phyloP scores from a whole-genome alignment of 2,329 filamentous ascomycete species.

The Canariomyces notabilis region DNA sequence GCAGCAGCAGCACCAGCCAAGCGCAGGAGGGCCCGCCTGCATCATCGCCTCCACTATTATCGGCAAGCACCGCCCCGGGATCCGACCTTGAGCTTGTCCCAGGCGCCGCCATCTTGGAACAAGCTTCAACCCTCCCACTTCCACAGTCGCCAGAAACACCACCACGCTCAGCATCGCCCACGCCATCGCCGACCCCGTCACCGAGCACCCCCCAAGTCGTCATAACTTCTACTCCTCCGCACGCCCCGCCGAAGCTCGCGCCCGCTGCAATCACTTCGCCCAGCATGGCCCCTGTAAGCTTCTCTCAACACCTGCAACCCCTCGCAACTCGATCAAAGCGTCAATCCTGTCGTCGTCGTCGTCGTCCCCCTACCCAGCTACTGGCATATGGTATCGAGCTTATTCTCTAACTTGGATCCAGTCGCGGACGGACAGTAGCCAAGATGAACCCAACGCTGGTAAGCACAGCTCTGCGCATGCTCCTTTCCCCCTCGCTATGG shows the following conservation, averaged over 20 bases:
- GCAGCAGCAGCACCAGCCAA: conserved; percentile 23
- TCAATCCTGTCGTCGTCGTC: no score
- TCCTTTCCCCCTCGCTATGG: background rate
- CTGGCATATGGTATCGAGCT: no score
- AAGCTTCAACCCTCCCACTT: conserved; percentile 27
- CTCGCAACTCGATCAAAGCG: no score
- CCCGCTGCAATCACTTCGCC: conserved; percentile 25
- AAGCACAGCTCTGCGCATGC: conserved; percentile 24
- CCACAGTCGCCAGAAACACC: conserved; percentile 23
- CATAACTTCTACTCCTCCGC: conserved; percentile 29
- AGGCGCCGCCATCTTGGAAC: conserved; percentile 27
- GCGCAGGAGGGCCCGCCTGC: conserved; percentile 14
- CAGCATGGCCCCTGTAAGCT: conserved; percentile 55
- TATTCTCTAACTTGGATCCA: conserved; percentile 2
- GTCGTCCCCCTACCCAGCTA: conserved; percentile 3
- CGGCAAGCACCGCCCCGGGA: conserved; percentile 19
- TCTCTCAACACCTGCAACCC: no score
- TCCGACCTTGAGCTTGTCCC: conserved; percentile 27
- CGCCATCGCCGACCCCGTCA: conserved; percentile 1
- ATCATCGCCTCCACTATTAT: conserved; percentile 25
- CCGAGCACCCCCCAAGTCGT: conserved; percentile 15
- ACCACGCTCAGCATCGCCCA: conserved; percentile 8
- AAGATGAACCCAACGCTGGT: conserved; percentile 39
- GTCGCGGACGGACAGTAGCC: conserved; percentile 29
- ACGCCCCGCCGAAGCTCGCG: conserved; percentile 24